These are phyloP conservation scores for Gilbertella persicaria DNA, from an alignment of 371 early-diverging fungal genomes.

Conservation along the genomic window DNA sequence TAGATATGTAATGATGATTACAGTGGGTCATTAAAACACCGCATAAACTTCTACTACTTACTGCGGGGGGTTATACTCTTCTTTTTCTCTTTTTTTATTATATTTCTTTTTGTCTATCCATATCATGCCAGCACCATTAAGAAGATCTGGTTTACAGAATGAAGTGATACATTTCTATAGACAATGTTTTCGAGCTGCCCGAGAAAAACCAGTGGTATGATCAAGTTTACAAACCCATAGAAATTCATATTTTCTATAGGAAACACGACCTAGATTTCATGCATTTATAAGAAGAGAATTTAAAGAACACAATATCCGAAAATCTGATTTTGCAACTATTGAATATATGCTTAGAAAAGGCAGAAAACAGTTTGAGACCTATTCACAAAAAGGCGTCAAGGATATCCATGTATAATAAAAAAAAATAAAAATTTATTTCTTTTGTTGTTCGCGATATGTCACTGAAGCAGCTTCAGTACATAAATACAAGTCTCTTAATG, in stretches of 20 bases:
- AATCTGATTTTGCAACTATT: conserved; percentile 64
- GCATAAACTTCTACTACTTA: too few relatives aligned
- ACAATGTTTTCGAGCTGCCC: conserved; percentile 60
- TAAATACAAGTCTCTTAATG: conserved; percentile 60
- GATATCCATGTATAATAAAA: conserved; percentile 52
- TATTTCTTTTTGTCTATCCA: too few relatives aligned
- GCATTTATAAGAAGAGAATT: conserved; percentile 64
- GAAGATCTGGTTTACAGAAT: conserved; percentile 63
- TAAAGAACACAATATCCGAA: conserved; percentile 52
- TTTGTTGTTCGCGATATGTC: conserved; percentile 36
- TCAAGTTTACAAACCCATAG: background rate
- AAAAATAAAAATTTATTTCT: conserved; percentile 10
- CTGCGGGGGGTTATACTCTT: too few relatives aligned
- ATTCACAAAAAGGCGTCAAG: conserved; percentile 57
- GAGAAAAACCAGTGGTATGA: conserved; percentile 55
- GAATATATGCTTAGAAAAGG: conserved; percentile 66
- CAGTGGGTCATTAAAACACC: too few relatives aligned
- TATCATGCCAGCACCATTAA: conserved; percentile 37
- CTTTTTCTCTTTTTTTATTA: conserved; percentile 1
- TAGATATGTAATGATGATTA: too few relatives aligned
- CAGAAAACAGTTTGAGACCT: conserved; percentile 56
- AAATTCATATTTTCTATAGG: conserved; percentile 27
- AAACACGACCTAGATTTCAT: conserved; percentile 57
- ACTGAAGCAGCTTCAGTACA: conserved; percentile 64
- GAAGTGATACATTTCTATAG: conserved; percentile 61